These are phyloP conservation scores for Sphaerulina populicola DNA, from an alignment of 2,329 filamentous ascomycete species.

Conservation along the genomic window DNA sequence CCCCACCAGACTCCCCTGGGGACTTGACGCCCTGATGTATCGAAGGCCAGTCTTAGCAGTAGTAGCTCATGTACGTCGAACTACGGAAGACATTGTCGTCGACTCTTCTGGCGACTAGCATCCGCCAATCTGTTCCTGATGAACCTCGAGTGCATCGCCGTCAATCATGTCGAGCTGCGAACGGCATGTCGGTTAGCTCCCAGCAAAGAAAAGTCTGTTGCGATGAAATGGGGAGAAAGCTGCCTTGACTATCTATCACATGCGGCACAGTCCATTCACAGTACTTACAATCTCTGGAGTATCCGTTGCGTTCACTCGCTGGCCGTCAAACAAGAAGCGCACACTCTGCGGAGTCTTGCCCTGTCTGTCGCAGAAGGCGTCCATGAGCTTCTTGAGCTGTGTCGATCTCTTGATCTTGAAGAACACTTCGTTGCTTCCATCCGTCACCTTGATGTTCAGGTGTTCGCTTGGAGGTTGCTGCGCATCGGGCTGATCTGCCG, in stretches of 20 bases:
- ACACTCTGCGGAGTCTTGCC: constrained; percentile 79
- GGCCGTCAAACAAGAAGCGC: constrained; percentile 93
- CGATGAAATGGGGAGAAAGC: no score
- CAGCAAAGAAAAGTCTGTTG: no score
- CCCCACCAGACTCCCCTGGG: neutral
- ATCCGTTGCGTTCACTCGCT: constrained; percentile 78
- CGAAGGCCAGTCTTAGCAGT: neutral
- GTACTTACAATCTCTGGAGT: constrained; percentile 80
- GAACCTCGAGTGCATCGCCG: constrained; percentile 91
- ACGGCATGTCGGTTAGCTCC: neutral
- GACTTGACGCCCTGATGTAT: neutral
- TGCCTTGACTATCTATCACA: neutral
- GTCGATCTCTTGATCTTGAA: constrained; percentile 99
- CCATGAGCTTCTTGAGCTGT: constrained; percentile 95
- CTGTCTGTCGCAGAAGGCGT: constrained; percentile 92
- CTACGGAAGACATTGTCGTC: neutral
- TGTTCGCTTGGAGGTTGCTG: constrained; percentile 56
- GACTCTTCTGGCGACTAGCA: constrained; percentile 12
- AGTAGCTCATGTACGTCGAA: neutral
- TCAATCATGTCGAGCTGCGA: constrained; percentile 88
- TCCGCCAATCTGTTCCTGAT: constrained; percentile 95
- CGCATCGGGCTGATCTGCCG: constrained; percentile 34
- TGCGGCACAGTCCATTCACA: neutral
- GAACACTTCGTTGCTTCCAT: constrained; percentile 99
- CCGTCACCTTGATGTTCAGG: constrained; percentile 97